These are phyloP conservation scores for Ogataea degrootiae DNA, from an alignment of 805 yeast genomes.

Conservation along the genomic window DNA sequence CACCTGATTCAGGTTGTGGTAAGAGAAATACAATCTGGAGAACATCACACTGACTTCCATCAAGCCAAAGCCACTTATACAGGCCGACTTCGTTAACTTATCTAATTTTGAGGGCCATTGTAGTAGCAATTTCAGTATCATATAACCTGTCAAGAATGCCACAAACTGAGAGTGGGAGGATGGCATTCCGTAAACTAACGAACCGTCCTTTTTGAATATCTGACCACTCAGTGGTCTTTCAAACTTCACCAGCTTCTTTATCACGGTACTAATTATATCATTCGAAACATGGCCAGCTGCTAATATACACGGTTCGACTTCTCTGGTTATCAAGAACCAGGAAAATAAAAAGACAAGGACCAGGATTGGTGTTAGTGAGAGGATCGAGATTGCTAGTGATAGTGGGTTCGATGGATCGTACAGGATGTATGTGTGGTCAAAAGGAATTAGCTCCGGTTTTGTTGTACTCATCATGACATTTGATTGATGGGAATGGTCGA, in stretches of 20 bases:
- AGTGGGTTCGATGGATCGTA: slow-evolving; percentile 64
- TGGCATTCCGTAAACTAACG: slow-evolving; percentile 85
- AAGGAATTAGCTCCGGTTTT: slow-evolving; percentile 39
- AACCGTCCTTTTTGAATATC: slow-evolving; percentile 26
- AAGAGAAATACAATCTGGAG: slow-evolving; percentile 73
- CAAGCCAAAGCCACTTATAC: slow-evolving; percentile 25
- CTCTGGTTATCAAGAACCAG: slow-evolving; percentile 79
- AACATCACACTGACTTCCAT: slow-evolving; percentile 45
- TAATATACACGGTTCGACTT: slow-evolving; percentile 76
- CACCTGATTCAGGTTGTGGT: slow-evolving; percentile 75
- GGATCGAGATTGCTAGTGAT: slow-evolving; percentile 59
- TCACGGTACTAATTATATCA: slow-evolving; percentile 64
- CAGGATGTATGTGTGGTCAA: slow-evolving; percentile 81
- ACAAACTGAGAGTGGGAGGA: slow-evolving; percentile 95
- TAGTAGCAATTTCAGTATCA: slow-evolving; percentile 38
- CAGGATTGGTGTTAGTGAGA: slow-evolving; percentile 77
- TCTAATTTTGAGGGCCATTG: slow-evolving; percentile 37
- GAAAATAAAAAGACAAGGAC: slow-evolving; percentile 74
- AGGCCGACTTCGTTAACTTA: slow-evolving; percentile 23
- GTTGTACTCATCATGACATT: too few species aligned
- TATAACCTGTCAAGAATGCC: slow-evolving; percentile 73
- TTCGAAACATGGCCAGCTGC: slow-evolving; percentile 83
- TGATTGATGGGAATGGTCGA: too few species aligned
- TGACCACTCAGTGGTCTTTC: slow-evolving; percentile 62
- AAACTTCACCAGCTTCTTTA: slow-evolving; percentile 61